Percentiles rank a stretch among this genome's conserved stretches.
These are phyloP conservation scores for Pyrenochaeta sp. DNA, from an alignment of 2,329 filamentous ascomycete species.

Conservation along the genomic window DNA sequence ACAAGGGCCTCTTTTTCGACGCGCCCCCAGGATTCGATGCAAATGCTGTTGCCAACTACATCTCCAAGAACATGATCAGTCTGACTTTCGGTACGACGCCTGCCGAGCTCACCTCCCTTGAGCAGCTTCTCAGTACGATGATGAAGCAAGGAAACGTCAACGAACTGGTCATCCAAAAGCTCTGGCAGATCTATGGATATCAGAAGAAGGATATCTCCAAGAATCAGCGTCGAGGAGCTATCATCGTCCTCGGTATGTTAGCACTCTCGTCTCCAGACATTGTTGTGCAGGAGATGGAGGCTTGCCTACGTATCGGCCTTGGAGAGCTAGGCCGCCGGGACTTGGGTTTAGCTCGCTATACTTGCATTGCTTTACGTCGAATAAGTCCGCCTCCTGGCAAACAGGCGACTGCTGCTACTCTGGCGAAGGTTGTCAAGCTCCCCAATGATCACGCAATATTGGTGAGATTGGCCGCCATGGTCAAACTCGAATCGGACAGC, in stretches of 20 bases:
- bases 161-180: constrained; percentile 84
- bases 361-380: constrained; percentile 88
- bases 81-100: constrained; percentile 94
- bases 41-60: constrained; percentile 93
- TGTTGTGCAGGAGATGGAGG: constrained; percentile 92
- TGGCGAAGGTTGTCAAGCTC: constrained; percentile 71
- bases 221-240: constrained; percentile 88
- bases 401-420: constrained; percentile 68
- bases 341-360: constrained; percentile 90
- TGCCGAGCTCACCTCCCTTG: constrained; percentile 92
- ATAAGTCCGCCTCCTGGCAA: constrained; percentile 79
- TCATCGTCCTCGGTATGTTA: constrained; percentile 97
- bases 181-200: constrained; percentile 97
- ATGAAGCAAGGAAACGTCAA: constrained; percentile 91
- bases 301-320: constrained; percentile 89
- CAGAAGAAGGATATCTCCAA: constrained; percentile 89
- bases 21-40: constrained; percentile 86
- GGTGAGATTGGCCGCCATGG: constrained; percentile 79
- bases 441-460: constrained; percentile 93
- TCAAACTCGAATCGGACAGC: constrained; percentile 84
- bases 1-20: constrained; percentile 94
- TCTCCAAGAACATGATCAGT: constrained; percentile 98
- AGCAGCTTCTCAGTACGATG: constrained; percentile 96
- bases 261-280: constrained; percentile 92
- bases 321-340: constrained; percentile 82